Evolutionary conservation across 2,329 filamentous ascomycete genomes (phyloP).

Genomic region (Ophiosphaerella narmari): DNA sequence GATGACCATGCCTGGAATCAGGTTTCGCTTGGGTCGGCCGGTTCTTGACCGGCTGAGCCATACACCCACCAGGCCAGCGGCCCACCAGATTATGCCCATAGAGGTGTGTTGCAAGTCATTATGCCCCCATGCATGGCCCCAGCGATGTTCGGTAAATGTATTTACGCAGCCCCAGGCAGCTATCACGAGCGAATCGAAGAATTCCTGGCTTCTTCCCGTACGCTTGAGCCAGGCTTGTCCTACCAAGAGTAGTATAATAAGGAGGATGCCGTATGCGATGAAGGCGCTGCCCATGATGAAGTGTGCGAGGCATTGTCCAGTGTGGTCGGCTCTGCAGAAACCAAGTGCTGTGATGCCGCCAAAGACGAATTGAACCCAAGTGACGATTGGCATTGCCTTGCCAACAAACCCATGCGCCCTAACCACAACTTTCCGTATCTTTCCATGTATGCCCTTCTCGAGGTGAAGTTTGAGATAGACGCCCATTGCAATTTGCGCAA

Average conservation of each 20-base stretch:
- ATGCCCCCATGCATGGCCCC: constrained; percentile 85
- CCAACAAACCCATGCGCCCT: constrained; percentile 79
- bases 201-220: constrained; percentile 88
- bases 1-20: constrained; percentile 90
- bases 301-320: constrained; percentile 91
- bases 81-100: constrained; percentile 99
- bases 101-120: constrained; percentile 97
- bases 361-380: constrained; percentile 95
- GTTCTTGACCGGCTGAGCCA: constrained; percentile 88
- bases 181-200: constrained; percentile 91
- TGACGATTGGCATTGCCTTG: constrained; percentile 81
- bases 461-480: constrained; percentile 89
- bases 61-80: constrained; percentile 84
- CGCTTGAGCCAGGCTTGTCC: constrained; percentile 85
- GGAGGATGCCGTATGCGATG: constrained; percentile 86
- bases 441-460: constrained; percentile 79
- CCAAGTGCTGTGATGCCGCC: constrained; percentile 90
- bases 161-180: constrained; percentile 96
- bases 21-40: constrained; percentile 86
- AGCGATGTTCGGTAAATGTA: constrained; percentile 96
- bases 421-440: constrained; percentile 73
- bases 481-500: constrained; percentile 77
- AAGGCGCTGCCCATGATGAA: constrained; percentile 99
- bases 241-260: constrained; percentile 84
- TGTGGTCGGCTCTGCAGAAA: constrained; percentile 89